Conservation (phyloP, 345 rosid genomes). For the Diplotaxis tenuifolia region DNA sequence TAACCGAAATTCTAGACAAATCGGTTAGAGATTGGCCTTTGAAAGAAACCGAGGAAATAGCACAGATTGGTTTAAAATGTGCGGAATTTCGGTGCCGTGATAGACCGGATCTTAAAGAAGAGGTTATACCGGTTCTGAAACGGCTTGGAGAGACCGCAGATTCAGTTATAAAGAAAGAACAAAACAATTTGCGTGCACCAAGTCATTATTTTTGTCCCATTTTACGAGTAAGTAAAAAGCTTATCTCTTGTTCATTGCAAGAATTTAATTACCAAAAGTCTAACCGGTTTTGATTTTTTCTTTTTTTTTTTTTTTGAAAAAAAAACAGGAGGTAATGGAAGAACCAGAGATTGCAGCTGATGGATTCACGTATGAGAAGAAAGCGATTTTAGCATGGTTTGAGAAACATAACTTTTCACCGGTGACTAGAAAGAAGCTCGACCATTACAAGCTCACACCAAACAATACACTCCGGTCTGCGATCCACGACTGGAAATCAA, state of each 20-base stretch:
- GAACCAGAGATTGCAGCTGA: slow-evolving; percentile 83
- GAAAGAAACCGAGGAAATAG: slow-evolving; percentile 68
- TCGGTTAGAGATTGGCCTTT: slow-evolving; percentile 77
- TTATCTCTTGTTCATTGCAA: background rate
- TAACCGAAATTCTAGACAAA: slow-evolving; percentile 55
- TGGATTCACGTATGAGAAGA: slow-evolving; percentile 78
- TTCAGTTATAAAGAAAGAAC: slow-evolving; percentile 46
- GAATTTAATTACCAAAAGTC: background rate
- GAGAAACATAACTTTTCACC: slow-evolving; percentile 72
- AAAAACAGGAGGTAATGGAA: slow-evolving; percentile 63
- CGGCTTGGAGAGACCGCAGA: slow-evolving; percentile 54
- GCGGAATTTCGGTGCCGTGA: slow-evolving; percentile 74
- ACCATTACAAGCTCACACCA: slow-evolving; percentile 51
- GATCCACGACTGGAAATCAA: slow-evolving; percentile 76
- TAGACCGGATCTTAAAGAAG: slow-evolving; percentile 73
- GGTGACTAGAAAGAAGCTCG: slow-evolving; percentile 57
- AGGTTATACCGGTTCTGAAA: slow-evolving; percentile 72
- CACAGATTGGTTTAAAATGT: slow-evolving; percentile 61
- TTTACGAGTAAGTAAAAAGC: slow-evolving; percentile 51
- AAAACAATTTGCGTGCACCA: slow-evolving; percentile 48
- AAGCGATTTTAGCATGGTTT: slow-evolving; percentile 75
- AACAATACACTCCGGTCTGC: slow-evolving; percentile 70
- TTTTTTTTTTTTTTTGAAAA: background rate
- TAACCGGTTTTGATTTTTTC: background rate
- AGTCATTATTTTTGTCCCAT: slow-evolving; percentile 85